phyloP scores from a whole-genome alignment of 208 protist genomes.

The Crithidia fasciculata region DNA sequence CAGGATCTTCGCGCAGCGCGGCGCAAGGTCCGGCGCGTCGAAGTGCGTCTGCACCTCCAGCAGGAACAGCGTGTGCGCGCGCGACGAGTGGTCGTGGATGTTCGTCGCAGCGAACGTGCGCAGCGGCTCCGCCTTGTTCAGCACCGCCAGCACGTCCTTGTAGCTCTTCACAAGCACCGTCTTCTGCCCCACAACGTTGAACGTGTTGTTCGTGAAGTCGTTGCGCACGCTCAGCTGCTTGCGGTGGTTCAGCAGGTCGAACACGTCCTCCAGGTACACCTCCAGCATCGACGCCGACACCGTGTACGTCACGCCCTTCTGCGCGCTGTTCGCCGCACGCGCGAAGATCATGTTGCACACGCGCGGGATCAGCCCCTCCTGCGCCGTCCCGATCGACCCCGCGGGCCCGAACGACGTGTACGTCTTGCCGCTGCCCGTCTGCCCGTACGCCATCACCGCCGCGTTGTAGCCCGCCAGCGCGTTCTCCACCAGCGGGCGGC shows the following conservation, averaged over 20 bases:
- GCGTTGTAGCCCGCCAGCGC: constrained; percentile 86
- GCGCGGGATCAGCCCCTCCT: constrained; percentile 83
- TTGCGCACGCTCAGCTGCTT: constrained; percentile 87
- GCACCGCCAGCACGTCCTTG: constrained; percentile 82
- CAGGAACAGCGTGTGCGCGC: constrained; percentile 86
- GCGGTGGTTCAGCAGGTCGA: constrained; percentile 93
- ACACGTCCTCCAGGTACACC: constrained; percentile 96
- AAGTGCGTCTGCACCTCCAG: constrained; percentile 77
- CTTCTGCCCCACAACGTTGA: constrained; percentile 86
- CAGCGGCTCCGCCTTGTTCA: constrained; percentile 83
- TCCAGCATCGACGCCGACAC: constrained; percentile 91
- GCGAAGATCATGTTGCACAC: constrained; percentile 88
- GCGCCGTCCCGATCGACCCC: constrained; percentile 53
- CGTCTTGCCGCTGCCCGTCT: constrained; percentile 90
- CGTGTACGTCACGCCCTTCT: constrained; percentile 73
- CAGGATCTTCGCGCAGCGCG: constrained; percentile 72
- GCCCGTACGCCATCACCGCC: constrained; percentile 89
- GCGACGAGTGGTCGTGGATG: constrained; percentile 84
- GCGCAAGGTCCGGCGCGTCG: constrained; percentile 53
- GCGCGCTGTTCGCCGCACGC: constrained; percentile 50
- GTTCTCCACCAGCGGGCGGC: constrained; percentile 89
- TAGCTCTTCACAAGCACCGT: constrained; percentile 76
- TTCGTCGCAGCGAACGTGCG: constrained; percentile 91
- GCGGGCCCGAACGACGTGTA: constrained; percentile 81
- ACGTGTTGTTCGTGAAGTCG: constrained; percentile 84